A percentile compares a stretch with the other conserved stretches of the same genome.
Evolutionary conservation across 805 yeast genomes (phyloP).

Genomic region (Pichia eremophila): DNA sequence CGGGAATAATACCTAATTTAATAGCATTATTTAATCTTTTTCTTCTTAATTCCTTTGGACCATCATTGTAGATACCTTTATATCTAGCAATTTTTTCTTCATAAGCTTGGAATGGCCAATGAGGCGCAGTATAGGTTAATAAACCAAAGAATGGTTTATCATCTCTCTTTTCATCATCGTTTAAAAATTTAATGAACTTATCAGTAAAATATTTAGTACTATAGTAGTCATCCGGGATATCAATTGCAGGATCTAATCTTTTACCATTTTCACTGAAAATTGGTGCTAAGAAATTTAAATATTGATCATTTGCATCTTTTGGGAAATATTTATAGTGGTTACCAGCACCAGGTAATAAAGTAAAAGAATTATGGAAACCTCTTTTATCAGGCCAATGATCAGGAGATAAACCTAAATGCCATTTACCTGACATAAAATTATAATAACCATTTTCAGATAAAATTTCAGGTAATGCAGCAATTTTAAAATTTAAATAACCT

Average conservation of each 20-base stretch:
- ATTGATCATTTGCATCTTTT: conserved; percentile 20
- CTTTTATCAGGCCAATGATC: conserved; percentile 41
- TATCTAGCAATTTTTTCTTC: conserved; percentile 37
- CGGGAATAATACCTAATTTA: conserved; percentile 38
- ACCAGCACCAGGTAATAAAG: conserved; percentile 49
- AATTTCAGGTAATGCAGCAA: conserved; percentile 46
- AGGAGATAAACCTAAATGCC: conserved; percentile 46
- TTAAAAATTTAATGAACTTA: conserved; percentile 25
- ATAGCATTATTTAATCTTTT: conserved; percentile 31
- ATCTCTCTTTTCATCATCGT: conserved; percentile 23
- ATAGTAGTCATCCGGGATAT: conserved; percentile 39
- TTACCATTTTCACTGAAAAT: conserved; percentile 32
- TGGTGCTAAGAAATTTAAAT: conserved; percentile 29
- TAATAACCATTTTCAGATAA: conserved; percentile 39
- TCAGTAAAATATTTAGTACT: conserved; percentile 37
- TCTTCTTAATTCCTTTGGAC: conserved; percentile 36
- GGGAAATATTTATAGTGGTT: conserved; percentile 42
- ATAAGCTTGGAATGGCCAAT: conserved; percentile 61
- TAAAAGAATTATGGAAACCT: conserved; percentile 42
- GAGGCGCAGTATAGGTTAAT: conserved; percentile 55
- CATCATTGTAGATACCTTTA: conserved; percentile 37
- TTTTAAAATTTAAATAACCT: conserved; percentile 41
- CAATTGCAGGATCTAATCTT: conserved; percentile 25
- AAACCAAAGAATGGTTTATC: conserved; percentile 47
- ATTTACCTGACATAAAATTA: conserved; percentile 47